Conservation (phyloP, 1,284 basidiomycete genomes). For the Trametes polyzona region DNA sequence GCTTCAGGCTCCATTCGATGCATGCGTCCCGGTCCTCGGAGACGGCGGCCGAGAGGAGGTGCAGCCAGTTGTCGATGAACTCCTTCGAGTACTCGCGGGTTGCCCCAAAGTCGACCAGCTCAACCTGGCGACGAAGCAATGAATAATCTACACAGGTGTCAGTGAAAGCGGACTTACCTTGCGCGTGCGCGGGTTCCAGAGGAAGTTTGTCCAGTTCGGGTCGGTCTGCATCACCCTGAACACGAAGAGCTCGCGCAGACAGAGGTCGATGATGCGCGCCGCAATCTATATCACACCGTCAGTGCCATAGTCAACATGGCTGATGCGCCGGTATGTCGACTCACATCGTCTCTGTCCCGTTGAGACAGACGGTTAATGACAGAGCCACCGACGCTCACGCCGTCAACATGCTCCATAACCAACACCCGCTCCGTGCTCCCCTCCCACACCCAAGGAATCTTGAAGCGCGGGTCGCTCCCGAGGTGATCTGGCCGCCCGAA, state of each 20-base stretch:
- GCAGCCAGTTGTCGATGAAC: constrained; percentile 91
- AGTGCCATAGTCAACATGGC: neutral
- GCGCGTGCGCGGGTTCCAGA: constrained; percentile 75
- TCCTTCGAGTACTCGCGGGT: constrained; percentile 84
- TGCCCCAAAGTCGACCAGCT: constrained; percentile 96
- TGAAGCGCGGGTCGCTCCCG: constrained; percentile 69
- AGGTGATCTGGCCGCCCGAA: constrained; percentile 64
- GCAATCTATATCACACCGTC: constrained; percentile 69
- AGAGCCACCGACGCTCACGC: constrained; percentile 79
- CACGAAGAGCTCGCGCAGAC: constrained; percentile 88
- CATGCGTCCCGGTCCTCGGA: constrained; percentile 73
- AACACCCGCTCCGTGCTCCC: constrained; percentile 83
- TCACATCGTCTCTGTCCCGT: constrained; percentile 76
- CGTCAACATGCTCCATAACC: constrained; percentile 88
- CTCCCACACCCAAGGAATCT: constrained; percentile 86
- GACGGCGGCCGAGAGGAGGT: constrained; percentile 81
- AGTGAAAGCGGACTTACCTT: constrained; percentile 40
- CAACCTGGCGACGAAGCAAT: constrained; percentile 53
- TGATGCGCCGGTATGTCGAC: constrained; percentile 24
- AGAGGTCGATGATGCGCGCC: constrained; percentile 80
- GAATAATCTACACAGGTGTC: too few species aligned
- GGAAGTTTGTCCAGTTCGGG: constrained; percentile 98
- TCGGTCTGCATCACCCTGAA: constrained; percentile 98
- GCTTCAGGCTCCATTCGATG: constrained; percentile 71
- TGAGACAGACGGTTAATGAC: constrained; percentile 58